Evolutionary conservation across 2,329 filamentous ascomycete species (phyloP).

Genomic region (Penicillium concentricum): DNA sequence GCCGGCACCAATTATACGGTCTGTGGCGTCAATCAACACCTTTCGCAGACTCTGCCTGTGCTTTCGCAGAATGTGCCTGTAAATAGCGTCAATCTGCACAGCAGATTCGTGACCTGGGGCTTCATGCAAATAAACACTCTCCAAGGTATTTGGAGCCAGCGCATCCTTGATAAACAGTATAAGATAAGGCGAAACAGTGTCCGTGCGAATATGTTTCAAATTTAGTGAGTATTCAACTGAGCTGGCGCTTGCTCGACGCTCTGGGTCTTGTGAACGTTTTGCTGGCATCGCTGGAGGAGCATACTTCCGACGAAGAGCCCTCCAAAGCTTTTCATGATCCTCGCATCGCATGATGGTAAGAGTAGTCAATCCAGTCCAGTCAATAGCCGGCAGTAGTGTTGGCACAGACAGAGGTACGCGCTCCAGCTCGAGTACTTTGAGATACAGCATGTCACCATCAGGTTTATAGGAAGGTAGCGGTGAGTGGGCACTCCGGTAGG

Average conservation of each 20-base stretch:
- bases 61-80: constrained; percentile 66
- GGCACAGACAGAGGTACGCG: constrained; percentile 70
- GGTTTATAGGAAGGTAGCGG: constrained; percentile 10
- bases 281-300: constrained; percentile 40
- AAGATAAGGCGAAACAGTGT: constrained; percentile 66
- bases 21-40: constrained; percentile 70
- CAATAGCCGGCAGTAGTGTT: constrained; percentile 67
- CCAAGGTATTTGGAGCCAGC: constrained; percentile 74
- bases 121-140: constrained; percentile 76
- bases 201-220: constrained; percentile 73
- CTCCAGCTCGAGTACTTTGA: constrained; percentile 75
- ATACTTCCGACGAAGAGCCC: constrained; percentile 64
- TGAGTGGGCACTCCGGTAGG: constrained; percentile 1
- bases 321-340: constrained; percentile 74
- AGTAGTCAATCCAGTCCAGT: constrained; percentile 70
- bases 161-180: constrained; percentile 75
- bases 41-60: constrained; percentile 71
- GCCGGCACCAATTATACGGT: constrained; percentile 46
- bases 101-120: constrained; percentile 53
- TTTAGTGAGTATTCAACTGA: constrained; percentile 60
- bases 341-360: constrained; percentile 73
- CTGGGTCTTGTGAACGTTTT: constrained; percentile 9
- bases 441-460: constrained; percentile 51
- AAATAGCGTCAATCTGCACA: constrained; percentile 69
- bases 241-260: constrained; percentile 1